These are phyloP conservation scores for Xylariales sp. DNA, from an alignment of 2,329 filamentous ascomycete species.

Conservation along the genomic window DNA sequence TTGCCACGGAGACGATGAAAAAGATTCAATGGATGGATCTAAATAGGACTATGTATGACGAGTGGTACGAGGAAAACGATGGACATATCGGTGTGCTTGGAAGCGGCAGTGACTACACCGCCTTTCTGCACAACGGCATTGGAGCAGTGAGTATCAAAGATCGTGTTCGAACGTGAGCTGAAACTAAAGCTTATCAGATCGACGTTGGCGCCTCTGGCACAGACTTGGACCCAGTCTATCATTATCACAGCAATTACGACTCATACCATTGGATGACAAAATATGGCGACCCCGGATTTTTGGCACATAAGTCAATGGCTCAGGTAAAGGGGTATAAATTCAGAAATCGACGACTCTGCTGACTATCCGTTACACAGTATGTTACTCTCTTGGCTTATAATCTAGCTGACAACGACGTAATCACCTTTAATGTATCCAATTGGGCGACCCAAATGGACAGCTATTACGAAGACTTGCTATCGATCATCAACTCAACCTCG, in stretches of 20 bases:
- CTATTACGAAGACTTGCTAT: constrained; percentile 33
- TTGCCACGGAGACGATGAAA: constrained; percentile 57
- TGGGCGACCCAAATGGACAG: constrained; percentile 34
- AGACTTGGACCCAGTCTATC: constrained; percentile 53
- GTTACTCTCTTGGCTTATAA: constrained; percentile 34
- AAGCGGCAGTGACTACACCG: constrained; percentile 63
- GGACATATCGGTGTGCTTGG: constrained; percentile 54
- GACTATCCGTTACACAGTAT: constrained; percentile 23
- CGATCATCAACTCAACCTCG: constrained; percentile 26
- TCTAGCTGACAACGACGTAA: constrained; percentile 31
- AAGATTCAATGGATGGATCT: constrained; percentile 55
- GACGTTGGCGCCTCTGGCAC: constrained; percentile 50
- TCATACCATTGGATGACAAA: constrained; percentile 79
- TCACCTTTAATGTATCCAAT: constrained; percentile 36
- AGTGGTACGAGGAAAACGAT: constrained; percentile 35
- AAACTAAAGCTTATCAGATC: constrained; percentile 33
- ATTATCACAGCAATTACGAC: constrained; percentile 83
- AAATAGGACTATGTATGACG: constrained; percentile 35
- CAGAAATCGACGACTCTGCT: constrained; percentile 2
- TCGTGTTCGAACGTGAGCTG: constrained; percentile 28
- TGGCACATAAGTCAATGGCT: constrained; percentile 55
- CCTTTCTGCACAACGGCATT: constrained; percentile 55
- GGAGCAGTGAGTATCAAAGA: constrained; percentile 30
- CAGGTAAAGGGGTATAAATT: constrained; percentile 34
- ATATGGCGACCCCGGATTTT: constrained; percentile 63